A percentile compares a stretch with the other conserved stretches of the same genome.
Conservation (phyloP, 1,284 basidiomycete species). For the Pseudozyma thailandica region DNA sequence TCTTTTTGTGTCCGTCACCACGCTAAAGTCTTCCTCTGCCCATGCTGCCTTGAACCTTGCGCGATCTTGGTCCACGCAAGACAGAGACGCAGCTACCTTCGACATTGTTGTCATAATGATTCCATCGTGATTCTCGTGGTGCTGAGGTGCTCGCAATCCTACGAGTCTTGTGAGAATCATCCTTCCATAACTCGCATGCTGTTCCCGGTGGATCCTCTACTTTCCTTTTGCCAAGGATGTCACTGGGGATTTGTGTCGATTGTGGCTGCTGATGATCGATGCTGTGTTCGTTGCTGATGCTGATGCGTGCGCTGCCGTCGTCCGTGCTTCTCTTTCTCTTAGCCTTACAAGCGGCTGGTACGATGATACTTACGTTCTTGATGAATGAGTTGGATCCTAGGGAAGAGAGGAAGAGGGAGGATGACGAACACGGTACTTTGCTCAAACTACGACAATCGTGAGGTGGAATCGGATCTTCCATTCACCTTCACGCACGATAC, state of each 20-base stretch:
- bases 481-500: conserved; percentile 2
- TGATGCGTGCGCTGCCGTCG: conserved; percentile 1
- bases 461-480: background rate
- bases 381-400: conserved; percentile 33
- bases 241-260: too few species aligned
- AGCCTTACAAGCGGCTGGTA: too few species aligned
- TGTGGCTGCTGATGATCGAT: too few species aligned
- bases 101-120: too few species aligned
- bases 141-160: too few species aligned
- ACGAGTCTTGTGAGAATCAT: too few species aligned
- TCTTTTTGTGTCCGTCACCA: background rate
- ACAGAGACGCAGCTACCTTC: too few species aligned
- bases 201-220: too few species aligned
- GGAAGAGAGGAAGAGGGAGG: conserved; percentile 5
- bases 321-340: background rate
- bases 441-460: background rate
- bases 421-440: conserved; percentile 16
- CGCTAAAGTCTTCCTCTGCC: background rate
- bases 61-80: too few species aligned
- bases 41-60: background rate
- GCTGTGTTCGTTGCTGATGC: background rate
- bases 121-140: too few species aligned
- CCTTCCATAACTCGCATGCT: too few species aligned
- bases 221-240: too few species aligned
- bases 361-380: conserved; percentile 41